Evolutionary conservation across 257 asterid genomes (phyloP).

Genomic region (Mentha longifolia): DNA sequence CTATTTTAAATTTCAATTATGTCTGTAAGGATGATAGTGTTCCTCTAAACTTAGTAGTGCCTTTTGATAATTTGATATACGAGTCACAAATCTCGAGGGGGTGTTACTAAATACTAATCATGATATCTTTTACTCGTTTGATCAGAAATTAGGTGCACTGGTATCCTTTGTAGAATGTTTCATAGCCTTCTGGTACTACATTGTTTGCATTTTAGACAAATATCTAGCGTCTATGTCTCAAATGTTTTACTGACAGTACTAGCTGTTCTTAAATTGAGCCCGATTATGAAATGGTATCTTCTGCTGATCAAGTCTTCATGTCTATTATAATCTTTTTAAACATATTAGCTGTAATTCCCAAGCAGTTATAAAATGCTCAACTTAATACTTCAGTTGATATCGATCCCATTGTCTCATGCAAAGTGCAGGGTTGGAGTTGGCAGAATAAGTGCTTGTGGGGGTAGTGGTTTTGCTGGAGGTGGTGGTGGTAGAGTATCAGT

Average conservation of each 20-base stretch:
- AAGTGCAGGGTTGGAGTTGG: constrained; percentile 92
- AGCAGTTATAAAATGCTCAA: constrained; percentile 10
- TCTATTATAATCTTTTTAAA: constrained; percentile 10
- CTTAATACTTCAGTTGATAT: constrained; percentile 29
- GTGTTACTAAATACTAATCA: background rate
- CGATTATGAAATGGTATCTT: background rate
- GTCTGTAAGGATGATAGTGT: constrained; percentile 13
- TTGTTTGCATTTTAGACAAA: constrained; percentile 1
- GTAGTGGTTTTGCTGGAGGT: constrained; percentile 95
- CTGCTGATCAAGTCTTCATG: background rate
- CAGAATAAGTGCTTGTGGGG: constrained; percentile 87
- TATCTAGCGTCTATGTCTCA: background rate
- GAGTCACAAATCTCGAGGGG: no score
- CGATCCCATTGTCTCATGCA: constrained; percentile 34
- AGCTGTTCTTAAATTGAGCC: constrained; percentile 2
- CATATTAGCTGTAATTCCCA: background rate
- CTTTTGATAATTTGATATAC: background rate
- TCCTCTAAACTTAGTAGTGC: constrained; percentile 3
- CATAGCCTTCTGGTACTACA: background rate
- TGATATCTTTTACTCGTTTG: background rate
- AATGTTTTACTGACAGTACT: background rate
- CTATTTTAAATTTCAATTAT: background rate
- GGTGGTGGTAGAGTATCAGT: constrained; percentile 99
- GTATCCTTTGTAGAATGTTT: background rate
- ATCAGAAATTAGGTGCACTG: constrained; percentile 9